Percentiles rank a stretch among this genome's conserved stretches.
These are phyloP conservation scores for Sistotremastrum suecicum DNA, from an alignment of 768 basidiomycete genomes.

Conservation along the genomic window DNA sequence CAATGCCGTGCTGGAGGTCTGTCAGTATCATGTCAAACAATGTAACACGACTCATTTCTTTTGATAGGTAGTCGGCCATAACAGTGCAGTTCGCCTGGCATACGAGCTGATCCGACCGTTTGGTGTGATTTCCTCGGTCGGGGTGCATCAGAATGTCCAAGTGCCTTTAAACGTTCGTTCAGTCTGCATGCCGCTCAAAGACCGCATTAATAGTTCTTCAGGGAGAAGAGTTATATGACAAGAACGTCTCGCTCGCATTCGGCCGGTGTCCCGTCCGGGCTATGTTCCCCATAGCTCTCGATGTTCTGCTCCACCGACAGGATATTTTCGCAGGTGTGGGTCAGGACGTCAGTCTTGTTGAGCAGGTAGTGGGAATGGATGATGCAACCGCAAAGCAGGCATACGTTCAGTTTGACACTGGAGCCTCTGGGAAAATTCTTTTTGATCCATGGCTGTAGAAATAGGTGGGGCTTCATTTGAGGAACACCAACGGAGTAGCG, in stretches of 20 bases:
- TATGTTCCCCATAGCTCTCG: constrained; percentile 59
- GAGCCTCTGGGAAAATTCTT: constrained; percentile 58
- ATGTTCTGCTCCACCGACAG: constrained; percentile 51
- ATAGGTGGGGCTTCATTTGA: background rate
- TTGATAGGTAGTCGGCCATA: constrained; percentile 53
- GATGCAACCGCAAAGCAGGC: constrained; percentile 31
- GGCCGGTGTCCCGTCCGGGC: constrained; percentile 72
- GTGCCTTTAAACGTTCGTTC: constrained; percentile 32
- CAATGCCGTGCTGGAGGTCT: constrained; percentile 54
- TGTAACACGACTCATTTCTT: background rate
- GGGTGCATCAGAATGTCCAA: constrained; percentile 43
- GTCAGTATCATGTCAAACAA: constrained; percentile 1
- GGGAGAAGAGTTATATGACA: constrained; percentile 46
- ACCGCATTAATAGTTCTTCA: constrained; percentile 17
- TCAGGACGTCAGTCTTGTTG: constrained; percentile 44
- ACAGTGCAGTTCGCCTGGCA: constrained; percentile 45
- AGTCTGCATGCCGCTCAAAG: constrained; percentile 1
- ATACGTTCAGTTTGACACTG: constrained; percentile 59
- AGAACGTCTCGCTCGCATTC: constrained; percentile 69
- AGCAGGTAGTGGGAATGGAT: constrained; percentile 46
- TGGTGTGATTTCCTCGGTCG: constrained; percentile 62
- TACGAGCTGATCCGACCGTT: constrained; percentile 64
- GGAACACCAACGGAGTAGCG: no score
- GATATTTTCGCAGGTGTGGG: constrained; percentile 68
- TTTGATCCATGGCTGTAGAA: constrained; percentile 56